Base-by-base conservation (phyloP, 148 eudicot genomes). In the Rhododendron mucronatum region DNA sequence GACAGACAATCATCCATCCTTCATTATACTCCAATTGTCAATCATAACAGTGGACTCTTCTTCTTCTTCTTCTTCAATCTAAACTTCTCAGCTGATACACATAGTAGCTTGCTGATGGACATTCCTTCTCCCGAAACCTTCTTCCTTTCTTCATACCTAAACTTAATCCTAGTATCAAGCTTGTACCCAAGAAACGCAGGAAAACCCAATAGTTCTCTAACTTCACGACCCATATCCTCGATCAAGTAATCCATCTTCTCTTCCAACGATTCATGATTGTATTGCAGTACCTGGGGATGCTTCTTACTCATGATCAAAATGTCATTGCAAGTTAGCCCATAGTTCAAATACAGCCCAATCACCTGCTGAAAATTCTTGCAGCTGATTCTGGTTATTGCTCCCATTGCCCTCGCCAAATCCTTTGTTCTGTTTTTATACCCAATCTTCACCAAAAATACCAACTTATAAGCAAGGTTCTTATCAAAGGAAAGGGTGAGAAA, bases 121-220 rank as follows among this genome's bases (percentile, higher is more conserved):
- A 96, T 90, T 48, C 93, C 97, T 85, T 93, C 94, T 11, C 98
- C 97, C 75, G 87, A 84, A 55, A 88, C 41, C 85, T 93, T 88
- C 89, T 86, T 94, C 89, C 86, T 94, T 50, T 78, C 95, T 90
- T 96, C 99, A 84, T 93, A 94, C 87, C 99, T 89, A 86, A 90
- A 95, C 88, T 94, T 96, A 47, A 96, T 96, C 87, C 99, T 92
- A 18, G 90, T 91, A 90, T 97, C 94, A 81, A 97, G 95, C 89
- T 94, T 91, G 88, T 97, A 97, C 23, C 99, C 99, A 26, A 95
- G 93, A 91, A 94, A 97, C 2, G 99, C 98, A 86, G 99, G 98
- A 89, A 97, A 97, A 55, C 95, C 90, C 91, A 97, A 86, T 37
- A 97, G 90, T 88, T 95, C 99, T 87, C 93, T 93, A 47, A 95